Conservation (phyloP, 441 rosid species). For the Croton laevigatus region DNA sequence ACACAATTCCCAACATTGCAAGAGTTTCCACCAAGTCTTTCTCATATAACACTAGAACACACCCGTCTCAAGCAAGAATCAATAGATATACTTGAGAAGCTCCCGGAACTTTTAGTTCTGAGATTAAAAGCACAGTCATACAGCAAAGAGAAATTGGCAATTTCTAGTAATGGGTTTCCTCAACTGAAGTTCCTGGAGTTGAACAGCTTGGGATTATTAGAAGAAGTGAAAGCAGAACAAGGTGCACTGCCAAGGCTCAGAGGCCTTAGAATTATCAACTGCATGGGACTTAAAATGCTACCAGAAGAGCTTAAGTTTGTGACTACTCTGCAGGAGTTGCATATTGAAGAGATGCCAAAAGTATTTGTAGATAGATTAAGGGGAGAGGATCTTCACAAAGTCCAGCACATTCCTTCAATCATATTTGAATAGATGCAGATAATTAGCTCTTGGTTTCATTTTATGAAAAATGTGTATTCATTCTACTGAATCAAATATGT, state of each 20-base stretch:
- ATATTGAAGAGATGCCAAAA: constrained; percentile 26
- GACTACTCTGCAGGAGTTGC: constrained; percentile 23
- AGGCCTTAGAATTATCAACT: constrained; percentile 20
- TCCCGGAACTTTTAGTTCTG: constrained; percentile 20
- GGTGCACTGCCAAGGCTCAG: constrained; percentile 23
- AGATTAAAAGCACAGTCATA: constrained; percentile 22
- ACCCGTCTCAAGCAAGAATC: constrained; percentile 22
- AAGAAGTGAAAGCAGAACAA: constrained; percentile 20
- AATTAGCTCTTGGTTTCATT: constrained; percentile 14
- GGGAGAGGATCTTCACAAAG: constrained; percentile 22
- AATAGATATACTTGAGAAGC: constrained; percentile 7
- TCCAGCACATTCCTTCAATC: constrained; percentile 22
- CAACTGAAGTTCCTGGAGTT: constrained; percentile 24
- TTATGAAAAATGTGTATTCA: too few species aligned
- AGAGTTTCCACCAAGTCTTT: constrained; percentile 28
- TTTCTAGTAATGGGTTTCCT: constrained; percentile 24
- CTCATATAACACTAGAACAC: constrained; percentile 24
- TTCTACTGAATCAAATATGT: too few species aligned
- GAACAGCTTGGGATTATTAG: constrained; percentile 18
- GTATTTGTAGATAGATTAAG: constrained; percentile 24
- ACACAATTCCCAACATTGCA: constrained; percentile 8
- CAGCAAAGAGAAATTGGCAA: constrained; percentile 7
- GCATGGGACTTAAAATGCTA: constrained; percentile 19
- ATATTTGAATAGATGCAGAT: constrained; percentile 19
- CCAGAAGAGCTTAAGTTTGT: constrained; percentile 19